Evolutionary conservation across 805 yeast genomes (phyloP).

Genomic region (Kazachstania viticola): DNA sequence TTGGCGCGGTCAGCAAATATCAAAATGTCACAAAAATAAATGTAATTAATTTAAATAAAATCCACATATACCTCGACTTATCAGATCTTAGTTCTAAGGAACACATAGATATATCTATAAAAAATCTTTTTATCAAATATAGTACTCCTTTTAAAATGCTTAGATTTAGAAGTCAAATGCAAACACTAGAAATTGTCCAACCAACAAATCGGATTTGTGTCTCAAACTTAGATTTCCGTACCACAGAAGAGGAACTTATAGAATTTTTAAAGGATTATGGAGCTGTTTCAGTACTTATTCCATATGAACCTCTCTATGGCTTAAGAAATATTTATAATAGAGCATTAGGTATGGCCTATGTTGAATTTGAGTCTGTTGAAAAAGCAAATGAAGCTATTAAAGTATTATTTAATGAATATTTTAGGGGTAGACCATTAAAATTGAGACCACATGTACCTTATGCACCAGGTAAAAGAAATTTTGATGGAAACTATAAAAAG

Average conservation of each 20-base stretch:
- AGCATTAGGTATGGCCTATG: constrained; percentile 66
- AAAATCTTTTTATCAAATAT: too few species aligned
- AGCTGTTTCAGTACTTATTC: constrained; percentile 38
- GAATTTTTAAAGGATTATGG: constrained; percentile 34
- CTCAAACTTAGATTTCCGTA: constrained; percentile 40
- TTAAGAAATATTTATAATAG: constrained; percentile 25
- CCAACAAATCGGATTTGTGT: constrained; percentile 35
- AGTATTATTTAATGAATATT: constrained; percentile 48
- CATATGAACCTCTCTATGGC: constrained; percentile 41
- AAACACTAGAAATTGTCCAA: too few species aligned
- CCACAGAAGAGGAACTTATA: constrained; percentile 42
- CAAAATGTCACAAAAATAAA: too few species aligned
- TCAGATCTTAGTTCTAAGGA: too few species aligned
- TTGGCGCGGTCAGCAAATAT: too few species aligned
- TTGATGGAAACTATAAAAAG: not conserved
- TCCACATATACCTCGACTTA: too few species aligned
- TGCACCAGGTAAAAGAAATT: constrained; percentile 13
- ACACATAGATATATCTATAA: too few species aligned
- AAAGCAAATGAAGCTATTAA: constrained; percentile 55
- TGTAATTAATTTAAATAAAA: too few species aligned
- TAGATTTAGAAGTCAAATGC: too few species aligned
- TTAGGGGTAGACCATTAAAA: constrained; percentile 33
- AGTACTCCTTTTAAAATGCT: too few species aligned
- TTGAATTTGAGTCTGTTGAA: constrained; percentile 59
- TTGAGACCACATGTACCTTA: constrained; percentile 35